Percentiles rank a stretch among this genome's conserved stretches.
These are phyloP conservation scores for Bothriochloa decipiens DNA, from an alignment of 176 grass and related monocot genomes.

Conservation along the genomic window DNA sequence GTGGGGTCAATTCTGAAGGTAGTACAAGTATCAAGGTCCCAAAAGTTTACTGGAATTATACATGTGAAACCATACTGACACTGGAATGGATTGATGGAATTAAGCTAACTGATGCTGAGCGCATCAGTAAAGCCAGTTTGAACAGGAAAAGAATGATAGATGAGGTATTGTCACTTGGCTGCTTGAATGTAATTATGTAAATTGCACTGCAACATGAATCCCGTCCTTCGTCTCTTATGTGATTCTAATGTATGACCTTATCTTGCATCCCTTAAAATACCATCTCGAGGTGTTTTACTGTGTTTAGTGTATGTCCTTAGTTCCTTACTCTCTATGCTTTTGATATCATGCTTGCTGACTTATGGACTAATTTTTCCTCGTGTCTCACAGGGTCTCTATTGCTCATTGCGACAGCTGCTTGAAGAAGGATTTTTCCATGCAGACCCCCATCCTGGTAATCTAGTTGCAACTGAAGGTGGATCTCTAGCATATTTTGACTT, in stretches of 20 bases:
- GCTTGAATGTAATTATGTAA: neutral
- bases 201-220: neutral
- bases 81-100: constrained; percentile 99
- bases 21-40: constrained; percentile 66
- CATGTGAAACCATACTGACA: constrained; percentile 76
- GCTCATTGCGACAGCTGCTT: constrained; percentile 89
- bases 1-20: constrained; percentile 43
- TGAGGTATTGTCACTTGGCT: constrained; percentile 53
- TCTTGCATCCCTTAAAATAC: neutral
- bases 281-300: neutral
- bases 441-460: constrained; percentile 98
- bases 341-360: neutral
- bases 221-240: neutral
- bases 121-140: constrained; percentile 72
- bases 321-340: neutral
- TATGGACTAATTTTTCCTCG: constrained; percentile 16
- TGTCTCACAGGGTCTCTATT: constrained; percentile 76
- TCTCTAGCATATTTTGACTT: constrained; percentile 98
- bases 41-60: constrained; percentile 93
- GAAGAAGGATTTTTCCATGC: constrained; percentile 99
- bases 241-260: neutral
- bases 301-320: constrained; percentile 13
- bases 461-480: constrained; percentile 81
- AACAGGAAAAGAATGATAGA: constrained; percentile 85
- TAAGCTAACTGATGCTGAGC: constrained; percentile 76